Base-by-base conservation (phyloP, 2,329 filamentous ascomycete genomes). In the Aureobasidium sp. region DNA sequence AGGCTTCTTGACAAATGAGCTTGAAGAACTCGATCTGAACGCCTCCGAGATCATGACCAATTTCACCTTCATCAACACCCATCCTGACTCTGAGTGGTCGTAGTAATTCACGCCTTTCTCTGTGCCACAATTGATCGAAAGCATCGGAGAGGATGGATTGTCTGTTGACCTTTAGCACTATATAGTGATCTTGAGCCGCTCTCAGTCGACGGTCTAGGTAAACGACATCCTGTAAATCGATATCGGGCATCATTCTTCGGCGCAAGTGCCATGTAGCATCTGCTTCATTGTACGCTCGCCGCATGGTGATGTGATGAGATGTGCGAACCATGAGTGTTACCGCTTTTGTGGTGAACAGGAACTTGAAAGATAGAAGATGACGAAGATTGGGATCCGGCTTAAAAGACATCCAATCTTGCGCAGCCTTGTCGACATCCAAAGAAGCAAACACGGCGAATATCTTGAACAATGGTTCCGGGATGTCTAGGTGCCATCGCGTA, bases 21-120 rank as follows among this genome's bases (percentile, higher is more conserved):
- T 89, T 83, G 71, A 98, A 97, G 66, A 95, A 97, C 59, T 98
- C 93, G 66, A 95, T 90, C 62, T 96, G 91, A 1, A 98, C 90
- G 58, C 93, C 93, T 38, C 93, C 93, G 44, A 91, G 89, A 67
- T 98, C 93, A 29, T 94, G 81, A 0, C 93, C 93, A 66, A 94
- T 84, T 67, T 97, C 93, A 25, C 89, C 88, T 50, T 77, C 76
- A 29, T 88, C 84, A 12, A 67, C 85, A 3, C 90, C 90, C 54
- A 97, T 80, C 47, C 88, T 84, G 7, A 98, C 85, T 63, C 95
- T 95, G 29, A 98, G 71, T 1, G 93, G 93, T 22, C 89, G 81
- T 63, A 91, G 74, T 3, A 97, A 73, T 69, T 96, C 89, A 30
- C 86, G 79, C 62, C 83, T 81, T 67, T 96, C 85, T 30, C 90